Conservation (phyloP, 805 yeast species). For the Metschnikowia baotianmanensis region DNA sequence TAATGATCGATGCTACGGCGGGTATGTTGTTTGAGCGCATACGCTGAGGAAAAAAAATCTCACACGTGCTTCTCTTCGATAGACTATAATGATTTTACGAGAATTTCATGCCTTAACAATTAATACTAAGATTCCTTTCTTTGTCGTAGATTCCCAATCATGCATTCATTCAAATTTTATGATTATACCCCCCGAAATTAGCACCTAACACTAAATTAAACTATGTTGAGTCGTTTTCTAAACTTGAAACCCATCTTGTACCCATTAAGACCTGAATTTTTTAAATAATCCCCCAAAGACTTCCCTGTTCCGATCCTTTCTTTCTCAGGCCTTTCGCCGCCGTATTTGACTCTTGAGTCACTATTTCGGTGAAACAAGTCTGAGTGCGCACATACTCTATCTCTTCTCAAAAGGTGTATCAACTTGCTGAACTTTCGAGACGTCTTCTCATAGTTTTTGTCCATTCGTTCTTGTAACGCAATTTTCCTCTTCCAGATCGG, state of each 20-base stretch:
- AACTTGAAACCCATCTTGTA: conserved; percentile 31
- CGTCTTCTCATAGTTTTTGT: conserved; percentile 16
- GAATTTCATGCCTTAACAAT: background rate
- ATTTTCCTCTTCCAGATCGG: conserved; percentile 14
- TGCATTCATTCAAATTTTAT: too few relatives aligned
- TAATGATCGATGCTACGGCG: conserved; percentile 31
- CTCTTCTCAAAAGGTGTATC: conserved; percentile 16
- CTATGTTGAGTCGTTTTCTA: conserved; percentile 22
- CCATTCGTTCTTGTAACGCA: conserved; percentile 17
- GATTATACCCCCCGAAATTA: too few relatives aligned
- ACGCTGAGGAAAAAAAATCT: background rate
- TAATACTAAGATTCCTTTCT: background rate
- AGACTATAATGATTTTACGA: conserved; percentile 9
- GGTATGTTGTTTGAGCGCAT: conserved; percentile 12
- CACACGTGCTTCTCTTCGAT: background rate
- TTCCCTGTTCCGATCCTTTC: conserved; percentile 31
- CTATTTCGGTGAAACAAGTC: conserved; percentile 24
- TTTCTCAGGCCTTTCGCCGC: conserved; percentile 18
- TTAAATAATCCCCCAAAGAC: conserved; percentile 33
- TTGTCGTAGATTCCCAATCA: too few relatives aligned
- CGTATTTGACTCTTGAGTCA: conserved; percentile 11
- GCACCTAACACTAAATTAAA: background rate
- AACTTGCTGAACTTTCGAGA: conserved; percentile 15
- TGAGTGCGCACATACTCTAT: conserved; percentile 32
- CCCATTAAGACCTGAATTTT: conserved; percentile 20